Percentiles rank a stretch among this genome's conserved stretches.
phyloP scores from a whole-genome alignment of 805 yeast genomes.

The Nakazawaea sp. region DNA sequence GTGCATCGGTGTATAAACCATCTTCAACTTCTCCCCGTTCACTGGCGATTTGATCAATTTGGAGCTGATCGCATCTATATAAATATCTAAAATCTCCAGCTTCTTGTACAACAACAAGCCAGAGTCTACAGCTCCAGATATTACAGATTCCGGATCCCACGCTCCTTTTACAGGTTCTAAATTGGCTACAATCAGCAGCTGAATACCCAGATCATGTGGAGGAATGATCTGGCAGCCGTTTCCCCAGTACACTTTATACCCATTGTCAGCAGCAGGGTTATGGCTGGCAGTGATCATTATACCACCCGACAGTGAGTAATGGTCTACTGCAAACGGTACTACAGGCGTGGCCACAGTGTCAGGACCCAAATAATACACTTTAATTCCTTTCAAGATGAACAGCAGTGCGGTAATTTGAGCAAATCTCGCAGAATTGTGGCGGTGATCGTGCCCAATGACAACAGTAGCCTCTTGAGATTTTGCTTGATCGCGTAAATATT shows the following conservation, averaged over 20 bases:
- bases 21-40: slow-evolving; percentile 29
- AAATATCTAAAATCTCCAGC: slow-evolving; percentile 33
- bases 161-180: slow-evolving; percentile 52
- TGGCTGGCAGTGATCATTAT: slow-evolving; percentile 93
- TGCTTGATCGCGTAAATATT: slow-evolving; percentile 29
- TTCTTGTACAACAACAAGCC: slow-evolving; percentile 30
- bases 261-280: slow-evolving; percentile 81
- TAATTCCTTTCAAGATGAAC: slow-evolving; percentile 61
- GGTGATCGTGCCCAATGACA: slow-evolving; percentile 89
- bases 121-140: slow-evolving; percentile 20
- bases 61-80: slow-evolving; percentile 26
- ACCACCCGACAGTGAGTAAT: slow-evolving; percentile 62
- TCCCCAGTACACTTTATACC: slow-evolving; percentile 88
- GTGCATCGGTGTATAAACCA: slow-evolving; percentile 91
- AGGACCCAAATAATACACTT: slow-evolving; percentile 55
- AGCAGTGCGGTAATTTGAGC: slow-evolving; percentile 76
- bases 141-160: slow-evolving; percentile 36
- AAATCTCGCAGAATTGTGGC: slow-evolving; percentile 72
- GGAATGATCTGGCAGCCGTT: slow-evolving; percentile 96
- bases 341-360: slow-evolving; percentile 72
- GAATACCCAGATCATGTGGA: slow-evolving; percentile 78
- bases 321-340: slow-evolving; percentile 82
- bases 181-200: slow-evolving; percentile 52
- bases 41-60: slow-evolving; percentile 25
- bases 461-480: slow-evolving; percentile 33